Evolutionary conservation across 345 rosid genomes (phyloP), one percentile per base, ranked within the genome.

Genomic region (Salix viminalis): DNA sequence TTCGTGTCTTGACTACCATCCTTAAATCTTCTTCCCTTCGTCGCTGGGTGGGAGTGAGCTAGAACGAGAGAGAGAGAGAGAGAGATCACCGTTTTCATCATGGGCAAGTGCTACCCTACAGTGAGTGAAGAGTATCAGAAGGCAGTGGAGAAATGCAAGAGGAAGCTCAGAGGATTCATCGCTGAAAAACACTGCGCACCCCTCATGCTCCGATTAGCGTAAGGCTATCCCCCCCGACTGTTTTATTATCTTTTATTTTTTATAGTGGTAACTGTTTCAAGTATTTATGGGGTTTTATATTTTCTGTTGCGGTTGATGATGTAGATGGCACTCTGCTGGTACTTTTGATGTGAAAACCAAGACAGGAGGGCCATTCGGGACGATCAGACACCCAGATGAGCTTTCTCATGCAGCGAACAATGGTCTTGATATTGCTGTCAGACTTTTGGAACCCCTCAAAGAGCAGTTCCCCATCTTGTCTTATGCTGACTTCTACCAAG

Each of bases 401-500:
- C 72, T 77, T 2, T 74, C 84, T 14, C 84, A 81, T 14, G 39
- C 54, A 12, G 84, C 80, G 19, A 81, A 81, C 65, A 77, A 37
- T 67, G 84, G 83, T 6, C 83, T 76, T 42, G 83, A 81, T 36
- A 81, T 81, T 32, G 80, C 83, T 65, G 74, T 76, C 67, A 68
- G 77, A 71, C 65, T 81, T 8, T 65, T 81, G 18, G 61, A 81
- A 36, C 77, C 80, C 12, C 64, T 77, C 75, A 81, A 81, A 52
- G 71, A 77, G 2, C 56, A 77, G 23, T 77, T 81, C 42, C 81
- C 78, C 30, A 69, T 64, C 69, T 65, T 81, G n/a, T 44, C 76
- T 70, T 77, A 77, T 44, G 84, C 84, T 10, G 81, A 81, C n/a
- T 81, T 81, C 75, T 81, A 73, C 64, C 80, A 81, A 69, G 79